Percentiles rank a stretch among this genome's conserved stretches.
These are phyloP conservation scores for Talaromyces piceae DNA, from an alignment of 2,329 filamentous ascomycete species.

Conservation along the genomic window DNA sequence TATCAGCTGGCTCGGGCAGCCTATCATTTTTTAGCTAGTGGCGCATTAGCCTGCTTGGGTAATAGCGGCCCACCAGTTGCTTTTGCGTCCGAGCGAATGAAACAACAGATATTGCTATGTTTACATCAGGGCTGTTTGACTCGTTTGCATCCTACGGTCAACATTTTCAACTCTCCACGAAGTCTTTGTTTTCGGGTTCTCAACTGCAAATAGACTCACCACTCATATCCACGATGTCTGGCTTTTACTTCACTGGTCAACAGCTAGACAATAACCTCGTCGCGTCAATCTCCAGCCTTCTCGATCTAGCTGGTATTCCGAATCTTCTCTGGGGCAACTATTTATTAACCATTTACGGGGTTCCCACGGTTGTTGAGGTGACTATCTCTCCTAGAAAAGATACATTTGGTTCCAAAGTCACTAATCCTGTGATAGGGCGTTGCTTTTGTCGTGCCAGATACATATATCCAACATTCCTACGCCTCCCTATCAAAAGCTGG, in stretches of 20 bases:
- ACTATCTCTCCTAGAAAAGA: slow-evolving; percentile 2
- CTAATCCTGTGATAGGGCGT: slow-evolving; percentile 10
- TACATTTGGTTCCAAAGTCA: not conserved
- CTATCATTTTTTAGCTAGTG: too few species aligned
- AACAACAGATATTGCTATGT: too few species aligned
- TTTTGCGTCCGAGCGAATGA: too few species aligned
- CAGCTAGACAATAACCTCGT: slow-evolving; percentile 14
- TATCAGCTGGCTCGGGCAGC: too few species aligned
- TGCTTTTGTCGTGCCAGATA: slow-evolving; percentile 15
- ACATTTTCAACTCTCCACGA: not conserved
- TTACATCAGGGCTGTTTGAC: not conserved
- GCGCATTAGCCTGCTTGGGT: too few species aligned
- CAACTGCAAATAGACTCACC: not conserved
- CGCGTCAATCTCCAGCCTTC: slow-evolving; percentile 15
- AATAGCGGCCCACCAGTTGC: too few species aligned
- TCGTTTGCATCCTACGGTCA: not conserved
- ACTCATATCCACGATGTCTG: slow-evolving; percentile 2
- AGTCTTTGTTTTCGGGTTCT: not conserved
- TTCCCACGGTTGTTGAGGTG: slow-evolving; percentile 19
- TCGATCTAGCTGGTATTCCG: slow-evolving; percentile 15
- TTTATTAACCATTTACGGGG: slow-evolving; percentile 22
- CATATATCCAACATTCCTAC: slow-evolving; percentile 9
- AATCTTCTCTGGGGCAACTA: slow-evolving; percentile 24
- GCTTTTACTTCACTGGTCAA: slow-evolving; percentile 7
- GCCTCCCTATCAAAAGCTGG: slow-evolving; percentile 11